Evolutionary conservation across 306 rosid genomes (phyloP).

Genomic region (Nissolia schottii): DNA sequence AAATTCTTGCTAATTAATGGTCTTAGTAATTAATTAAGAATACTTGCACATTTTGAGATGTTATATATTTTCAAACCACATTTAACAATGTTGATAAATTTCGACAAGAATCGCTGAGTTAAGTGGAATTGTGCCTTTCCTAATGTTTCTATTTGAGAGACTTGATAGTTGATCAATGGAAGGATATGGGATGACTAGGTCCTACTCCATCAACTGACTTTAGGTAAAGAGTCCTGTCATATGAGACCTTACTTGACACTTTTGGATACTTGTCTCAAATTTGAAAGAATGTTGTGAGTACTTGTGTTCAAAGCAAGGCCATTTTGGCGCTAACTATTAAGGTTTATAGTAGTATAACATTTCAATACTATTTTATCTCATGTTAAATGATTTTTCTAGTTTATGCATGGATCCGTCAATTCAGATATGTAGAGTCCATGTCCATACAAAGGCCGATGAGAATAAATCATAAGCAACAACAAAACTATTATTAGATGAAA

Average conservation of each 20-base stretch:
- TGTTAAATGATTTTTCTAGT: neutral
- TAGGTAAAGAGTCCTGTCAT: constrained; percentile 43
- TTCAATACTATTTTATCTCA: neutral
- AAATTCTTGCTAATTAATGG: neutral
- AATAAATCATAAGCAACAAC: too few relatives aligned
- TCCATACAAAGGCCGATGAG: too few relatives aligned
- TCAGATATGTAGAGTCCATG: too few relatives aligned
- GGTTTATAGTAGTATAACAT: neutral
- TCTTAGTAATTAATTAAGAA: neutral
- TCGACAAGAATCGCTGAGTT: constrained; percentile 72
- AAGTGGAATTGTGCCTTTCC: constrained; percentile 87
- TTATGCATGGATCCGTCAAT: too few relatives aligned
- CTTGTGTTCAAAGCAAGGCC: neutral
- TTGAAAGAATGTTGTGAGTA: neutral
- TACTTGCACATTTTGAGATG: neutral
- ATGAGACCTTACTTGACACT: neutral
- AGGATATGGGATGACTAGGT: constrained; percentile 99
- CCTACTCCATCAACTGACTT: constrained; percentile 95
- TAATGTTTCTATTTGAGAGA: constrained; percentile 56
- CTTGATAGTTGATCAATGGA: constrained; percentile 89
- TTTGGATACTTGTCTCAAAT: neutral
- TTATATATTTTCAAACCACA: neutral
- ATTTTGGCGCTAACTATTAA: neutral
- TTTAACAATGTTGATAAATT: constrained; percentile 11
- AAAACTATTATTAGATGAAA: too few relatives aligned